Base-by-base conservation (phyloP, 2,329 filamentous ascomycete species). In the Trichoderma sp. region DNA sequence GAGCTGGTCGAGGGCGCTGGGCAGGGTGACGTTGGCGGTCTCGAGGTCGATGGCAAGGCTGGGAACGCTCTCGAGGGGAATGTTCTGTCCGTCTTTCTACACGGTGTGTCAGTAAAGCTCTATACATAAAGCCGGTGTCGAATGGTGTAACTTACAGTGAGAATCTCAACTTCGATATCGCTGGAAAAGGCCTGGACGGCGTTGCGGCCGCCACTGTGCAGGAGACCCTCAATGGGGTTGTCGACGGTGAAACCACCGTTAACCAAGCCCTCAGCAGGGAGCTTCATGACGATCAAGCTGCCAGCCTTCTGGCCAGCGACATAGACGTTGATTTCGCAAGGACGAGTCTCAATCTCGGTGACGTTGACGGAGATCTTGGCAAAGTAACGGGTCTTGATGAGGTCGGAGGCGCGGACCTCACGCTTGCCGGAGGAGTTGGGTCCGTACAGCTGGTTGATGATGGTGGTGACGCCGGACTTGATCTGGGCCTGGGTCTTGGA, bases 221-320 rank as follows among this genome's bases (percentile, higher is more conserved):
- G 28, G 32, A 72, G 59, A 8, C 15, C 75, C 77, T 92, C 90
- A 80, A 94, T 92, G 11, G 92, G 92, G 75, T 91, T 89, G 72
- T 83, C 81, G 64, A 85, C 81, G 62, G 85, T 81, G 47, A 82
- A 77, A 28, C 76, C 76, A 30, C 79, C 81, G 71, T 81, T 73
- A 6, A 80, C 61, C 32, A 73, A 77, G 62, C 81, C 82, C 13
- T 69, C 72, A 2, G 74, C 72, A 26, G 81, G 82, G 73, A 80
- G 80, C 71, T 74, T 75, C 79, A 83, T 80, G 62, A 84, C 76
- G 1, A 81, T 79, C 59, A 82, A 74, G 55, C 76, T 79, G 23
- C 80, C 81, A 17, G 79, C 79, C 15, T 74, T 73, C 68, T 79
- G 75, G 32, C 77, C 79, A 23, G 76, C 76, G 23, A 83, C 73